Evolutionary conservation across 140 eudicot species (phyloP).

Genomic region (Flaveria floridana): DNA sequence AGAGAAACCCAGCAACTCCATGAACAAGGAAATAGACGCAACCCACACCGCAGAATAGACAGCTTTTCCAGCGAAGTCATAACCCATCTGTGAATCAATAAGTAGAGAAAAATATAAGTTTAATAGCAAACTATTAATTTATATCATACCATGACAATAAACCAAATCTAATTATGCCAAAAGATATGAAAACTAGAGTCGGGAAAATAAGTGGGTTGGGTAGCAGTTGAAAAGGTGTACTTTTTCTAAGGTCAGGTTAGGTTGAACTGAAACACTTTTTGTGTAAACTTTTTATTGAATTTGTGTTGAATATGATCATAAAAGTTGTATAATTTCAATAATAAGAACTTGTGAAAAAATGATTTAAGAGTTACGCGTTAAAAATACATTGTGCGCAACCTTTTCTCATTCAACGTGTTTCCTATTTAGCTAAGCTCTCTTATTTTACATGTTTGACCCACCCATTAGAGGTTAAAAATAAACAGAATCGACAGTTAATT

Average conservation of each 20-base stretch:
- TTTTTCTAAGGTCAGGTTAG: background rate
- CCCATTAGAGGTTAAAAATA: background rate
- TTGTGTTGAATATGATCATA: background rate
- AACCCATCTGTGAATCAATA: constrained; percentile 58
- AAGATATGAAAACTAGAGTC: background rate
- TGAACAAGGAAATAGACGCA: constrained; percentile 72
- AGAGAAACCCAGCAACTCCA: constrained; percentile 87
- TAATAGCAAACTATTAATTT: background rate
- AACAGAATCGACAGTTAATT: background rate
- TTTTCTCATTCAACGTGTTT: background rate
- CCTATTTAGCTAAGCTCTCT: background rate
- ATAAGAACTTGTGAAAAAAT: background rate
- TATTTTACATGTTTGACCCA: constrained; percentile 2
- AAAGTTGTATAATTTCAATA: background rate
- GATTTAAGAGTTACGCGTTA: background rate
- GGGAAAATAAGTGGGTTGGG: background rate
- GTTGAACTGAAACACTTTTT: background rate
- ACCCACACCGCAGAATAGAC: constrained; percentile 84
- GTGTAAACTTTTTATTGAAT: background rate
- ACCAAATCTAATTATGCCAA: background rate
- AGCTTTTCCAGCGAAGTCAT: constrained; percentile 79
- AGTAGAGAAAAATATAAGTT: background rate
- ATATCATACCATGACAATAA: constrained; percentile 18
- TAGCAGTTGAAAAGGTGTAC: background rate
- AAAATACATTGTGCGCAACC: background rate